Evolutionary conservation across 352 stramenopile species (phyloP), one percentile per base, ranked within the genome.

Genomic region (Phytopythium helicoides): DNA sequence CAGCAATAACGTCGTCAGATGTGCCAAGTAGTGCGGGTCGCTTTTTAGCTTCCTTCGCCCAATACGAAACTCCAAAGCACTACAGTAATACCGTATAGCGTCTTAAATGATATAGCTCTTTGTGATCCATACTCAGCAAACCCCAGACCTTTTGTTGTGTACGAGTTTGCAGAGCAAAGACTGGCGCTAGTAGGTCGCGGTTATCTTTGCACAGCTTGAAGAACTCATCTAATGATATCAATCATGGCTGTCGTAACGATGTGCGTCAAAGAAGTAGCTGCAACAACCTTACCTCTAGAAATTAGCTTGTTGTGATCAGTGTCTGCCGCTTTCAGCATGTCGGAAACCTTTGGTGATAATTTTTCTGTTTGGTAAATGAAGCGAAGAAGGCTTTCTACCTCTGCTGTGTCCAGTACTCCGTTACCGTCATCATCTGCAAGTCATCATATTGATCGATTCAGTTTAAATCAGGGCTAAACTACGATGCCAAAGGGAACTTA

Each of bases 391-490:
- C 74, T 82, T 16, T 82, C 64, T 37, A 71, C 80, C 28, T 86
- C 74, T 7, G 58, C 68, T 11, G 54, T 42, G 44, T 83, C 74
- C 2, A 83, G 48, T 0, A 58, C 76, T 15, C 67, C 64, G 40
- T 67, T 83, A 40, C 61, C 51, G 25, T 86, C 74, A 15, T 83
- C 71, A 37, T 83, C 74, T 82, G 35, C n/a, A n/a, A n/a, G n/a
- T n/a, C n/a, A n/a, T n/a, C n/a, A n/a, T n/a, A n/a, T n/a, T n/a
- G n/a, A n/a, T n/a, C n/a, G n/a, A n/a, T n/a, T n/a, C n/a, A n/a
- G n/a, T n/a, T n/a, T 33, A 33, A 33, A 33, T 33, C 9, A 33
- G 28, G n/a, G n/a, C n/a, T 33, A 10, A 10, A 9, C 28, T 9
- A 33, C 28, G 9, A 33, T 33, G 9, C 28, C 5, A 33, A 33